phyloP scores from a whole-genome alignment of 306 rosid species.

The Gleditsia sinensis region DNA sequence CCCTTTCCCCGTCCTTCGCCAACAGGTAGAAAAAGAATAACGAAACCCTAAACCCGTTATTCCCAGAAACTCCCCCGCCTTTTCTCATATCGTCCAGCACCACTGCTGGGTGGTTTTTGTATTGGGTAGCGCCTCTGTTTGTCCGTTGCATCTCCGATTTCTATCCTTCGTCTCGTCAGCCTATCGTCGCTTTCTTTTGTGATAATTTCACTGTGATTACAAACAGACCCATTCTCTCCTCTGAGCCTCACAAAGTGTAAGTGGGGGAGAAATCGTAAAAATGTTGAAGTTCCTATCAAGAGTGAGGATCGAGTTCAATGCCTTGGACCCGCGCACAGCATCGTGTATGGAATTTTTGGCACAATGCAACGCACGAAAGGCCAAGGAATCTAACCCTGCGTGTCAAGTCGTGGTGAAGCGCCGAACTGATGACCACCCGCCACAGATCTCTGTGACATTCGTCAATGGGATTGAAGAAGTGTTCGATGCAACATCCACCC shows the following conservation, averaged over 20 bases:
- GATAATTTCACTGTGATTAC: neutral
- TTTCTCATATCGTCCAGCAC: neutral
- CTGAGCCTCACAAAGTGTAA: neutral
- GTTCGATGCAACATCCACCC: conserved; percentile 76
- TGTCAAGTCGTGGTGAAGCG: conserved; percentile 87
- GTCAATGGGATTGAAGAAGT: conserved; percentile 78
- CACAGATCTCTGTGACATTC: conserved; percentile 86
- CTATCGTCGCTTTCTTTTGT: neutral
- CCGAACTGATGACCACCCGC: conserved; percentile 70
- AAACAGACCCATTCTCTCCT: neutral
- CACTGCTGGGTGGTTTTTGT: neutral
- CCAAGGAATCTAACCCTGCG: conserved; percentile 84
- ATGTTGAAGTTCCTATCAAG: conserved; percentile 86
- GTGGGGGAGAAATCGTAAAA: neutral
- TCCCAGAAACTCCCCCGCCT: neutral
- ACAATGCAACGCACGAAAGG: conserved; percentile 89
- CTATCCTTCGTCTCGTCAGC: neutral
- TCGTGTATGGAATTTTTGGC: too few relatives aligned
- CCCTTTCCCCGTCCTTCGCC: neutral
- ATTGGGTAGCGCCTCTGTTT: too few relatives aligned
- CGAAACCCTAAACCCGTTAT: neutral
- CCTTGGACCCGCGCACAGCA: too few relatives aligned
- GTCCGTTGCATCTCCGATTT: neutral
- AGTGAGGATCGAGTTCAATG: conserved; percentile 90
- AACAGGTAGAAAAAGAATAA: neutral